A percentile compares a stretch with the other conserved stretches of the same genome.
These are phyloP conservation scores for Trametes cubensis DNA, from an alignment of 768 basidiomycete species.

Conservation along the genomic window DNA sequence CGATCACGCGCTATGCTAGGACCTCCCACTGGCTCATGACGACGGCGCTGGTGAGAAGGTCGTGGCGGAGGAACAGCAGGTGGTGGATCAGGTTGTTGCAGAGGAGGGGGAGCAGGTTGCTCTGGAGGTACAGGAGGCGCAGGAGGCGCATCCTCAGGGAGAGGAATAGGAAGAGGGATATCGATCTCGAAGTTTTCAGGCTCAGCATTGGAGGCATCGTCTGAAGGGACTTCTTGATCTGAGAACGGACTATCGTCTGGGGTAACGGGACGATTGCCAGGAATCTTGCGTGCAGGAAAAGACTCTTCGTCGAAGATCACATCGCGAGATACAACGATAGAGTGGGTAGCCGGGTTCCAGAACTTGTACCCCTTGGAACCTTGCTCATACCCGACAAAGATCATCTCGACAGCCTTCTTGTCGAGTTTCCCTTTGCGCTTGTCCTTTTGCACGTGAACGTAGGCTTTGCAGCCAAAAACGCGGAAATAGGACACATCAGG, in stretches of 20 bases:
- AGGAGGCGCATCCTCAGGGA: not conserved
- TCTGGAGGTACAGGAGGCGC: not conserved
- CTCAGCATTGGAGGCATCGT: not conserved
- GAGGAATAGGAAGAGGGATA: not conserved
- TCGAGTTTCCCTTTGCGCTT: not conserved
- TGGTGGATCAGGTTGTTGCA: too few relatives aligned
- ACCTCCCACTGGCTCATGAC: not conserved
- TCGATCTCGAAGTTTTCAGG: not conserved
- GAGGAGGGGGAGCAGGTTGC: too few relatives aligned
- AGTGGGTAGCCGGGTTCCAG: not conserved
- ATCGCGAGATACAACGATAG: not conserved
- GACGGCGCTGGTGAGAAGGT: not conserved
- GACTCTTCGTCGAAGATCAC: not conserved
- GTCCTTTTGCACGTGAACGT: too few relatives aligned
- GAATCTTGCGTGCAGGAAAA: not conserved
- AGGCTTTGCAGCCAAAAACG: too few relatives aligned
- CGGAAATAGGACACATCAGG: not conserved
- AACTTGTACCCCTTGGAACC: not conserved
- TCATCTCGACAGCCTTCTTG: slow-evolving; percentile 1
- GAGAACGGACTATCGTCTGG: not conserved
- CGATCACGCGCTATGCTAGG: not conserved
- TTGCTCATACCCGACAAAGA: not conserved
- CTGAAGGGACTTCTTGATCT: not conserved
- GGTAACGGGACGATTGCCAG: not conserved
- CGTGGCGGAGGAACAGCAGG: not conserved